Base-by-base conservation (phyloP, 768 basidiomycete genomes). In the Mycena rosella region DNA sequence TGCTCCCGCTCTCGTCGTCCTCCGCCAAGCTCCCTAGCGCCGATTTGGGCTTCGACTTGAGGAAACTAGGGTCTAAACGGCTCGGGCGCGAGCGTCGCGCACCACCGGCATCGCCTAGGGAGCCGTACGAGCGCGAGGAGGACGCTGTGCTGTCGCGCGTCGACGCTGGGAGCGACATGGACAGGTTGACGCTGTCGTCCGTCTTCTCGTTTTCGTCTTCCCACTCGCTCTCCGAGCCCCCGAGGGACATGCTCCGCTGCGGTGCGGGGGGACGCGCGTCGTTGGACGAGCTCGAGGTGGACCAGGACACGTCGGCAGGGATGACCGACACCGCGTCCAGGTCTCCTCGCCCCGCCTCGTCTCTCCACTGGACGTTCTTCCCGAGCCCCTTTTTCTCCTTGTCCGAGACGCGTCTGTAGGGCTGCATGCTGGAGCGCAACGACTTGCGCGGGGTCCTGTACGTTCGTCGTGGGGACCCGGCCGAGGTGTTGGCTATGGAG, bases 161-260 rank as follows among this genome's bases (percentile, higher is more conserved):
- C 32, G 85, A 80, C 18, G 80, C 73, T 40, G 83, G 76, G n/a
- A 82, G 71, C 17, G 83, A 81, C n/a, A 80, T 75, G 18, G 86
- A 80, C 66, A 89, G 63, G 70, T 83, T 87, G 72, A 92, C 74
- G 74, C 91, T 93, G 55, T 93, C 93, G 10, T 96, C 93, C 1
- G 91, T 93, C 80, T 87, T 92, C 74, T 95, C 93, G 72, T 89
- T 88, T 73, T 95, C 94, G 74, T 95, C 93, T 78, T 95, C 94
- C 94, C 94, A 95, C 63, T 96, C 94, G 76, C 91, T 94, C 72
- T 95, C 93, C 7, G 92, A 93, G 8, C 88, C 85, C 51, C 89
- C 86, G 26, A 85, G 77, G 5, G 89, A 89, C 36, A 79, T 76
- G 61, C 78, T 83, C 63, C 88, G 81, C 20, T 76, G 77, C 17